phyloP scores from a whole-genome alignment of 345 rosid species.

The Sonneratia alba region DNA sequence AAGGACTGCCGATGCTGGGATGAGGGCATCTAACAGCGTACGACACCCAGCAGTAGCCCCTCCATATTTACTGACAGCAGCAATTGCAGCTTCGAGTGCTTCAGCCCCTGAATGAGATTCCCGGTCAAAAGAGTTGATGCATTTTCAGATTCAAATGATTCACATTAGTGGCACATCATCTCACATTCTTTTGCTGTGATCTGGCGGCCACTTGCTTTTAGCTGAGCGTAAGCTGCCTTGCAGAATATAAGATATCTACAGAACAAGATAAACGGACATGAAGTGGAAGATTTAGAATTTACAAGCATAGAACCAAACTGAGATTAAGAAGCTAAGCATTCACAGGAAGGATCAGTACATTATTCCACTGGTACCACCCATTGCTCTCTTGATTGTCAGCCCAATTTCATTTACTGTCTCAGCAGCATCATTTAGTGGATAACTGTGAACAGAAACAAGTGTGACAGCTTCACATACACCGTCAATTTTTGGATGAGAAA shows the following conservation, averaged over 20 bases:
- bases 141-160: constrained; percentile 5
- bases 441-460: constrained; percentile 31
- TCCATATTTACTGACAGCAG: constrained; percentile 86
- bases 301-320: neutral
- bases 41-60: constrained; percentile 92
- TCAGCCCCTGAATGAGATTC: constrained; percentile 56
- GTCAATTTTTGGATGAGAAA: neutral
- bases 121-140: constrained; percentile 5
- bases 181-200: constrained; percentile 67
- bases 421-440: constrained; percentile 84
- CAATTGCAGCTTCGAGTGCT: constrained; percentile 72
- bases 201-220: constrained; percentile 43
- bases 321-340: constrained; percentile 10
- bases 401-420: constrained; percentile 90
- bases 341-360: constrained; percentile 32
- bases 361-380: constrained; percentile 99
- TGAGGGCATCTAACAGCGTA: constrained; percentile 86
- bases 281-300: neutral
- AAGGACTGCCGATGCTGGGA: constrained; percentile 77
- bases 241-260: constrained; percentile 69
- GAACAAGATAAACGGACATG: constrained; percentile 5
- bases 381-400: constrained; percentile 65
- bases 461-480: neutral
- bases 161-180: constrained; percentile 17
- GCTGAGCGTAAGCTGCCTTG: constrained; percentile 75